Percentiles rank a stretch among this genome's conserved stretches.
Conservation (phyloP, 306 rosid genomes). For the Echinosophora koreensis region DNA sequence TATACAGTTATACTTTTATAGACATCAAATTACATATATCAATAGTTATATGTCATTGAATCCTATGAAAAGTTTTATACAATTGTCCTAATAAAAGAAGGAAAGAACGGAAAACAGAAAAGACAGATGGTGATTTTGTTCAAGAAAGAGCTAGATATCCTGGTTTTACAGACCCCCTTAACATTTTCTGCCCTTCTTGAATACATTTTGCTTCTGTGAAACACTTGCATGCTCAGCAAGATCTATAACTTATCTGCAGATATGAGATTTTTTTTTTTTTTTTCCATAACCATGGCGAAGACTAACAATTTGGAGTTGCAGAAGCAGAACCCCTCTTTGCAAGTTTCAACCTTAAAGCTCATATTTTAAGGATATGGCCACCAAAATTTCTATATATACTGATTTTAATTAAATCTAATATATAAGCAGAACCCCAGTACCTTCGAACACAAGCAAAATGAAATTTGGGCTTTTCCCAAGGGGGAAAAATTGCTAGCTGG, state of each 20-base stretch:
- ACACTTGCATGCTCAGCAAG: background rate
- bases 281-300: conserved; percentile 6
- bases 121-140: too few species aligned
- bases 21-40: background rate
- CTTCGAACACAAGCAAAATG: conserved; percentile 75
- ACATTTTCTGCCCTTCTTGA: background rate
- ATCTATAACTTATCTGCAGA: conserved; percentile 25
- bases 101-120: background rate
- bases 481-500: conserved; percentile 49
- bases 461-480: conserved; percentile 59
- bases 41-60: background rate
- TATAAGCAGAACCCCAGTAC: too few species aligned
- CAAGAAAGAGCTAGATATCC: too few species aligned
- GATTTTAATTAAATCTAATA: background rate
- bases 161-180: background rate
- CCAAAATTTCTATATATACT: background rate
- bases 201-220: background rate
- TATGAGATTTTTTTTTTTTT: too few species aligned
- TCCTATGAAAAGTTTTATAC: background rate
- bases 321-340: conserved; percentile 58
- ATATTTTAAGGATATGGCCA: background rate
- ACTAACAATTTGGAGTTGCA: conserved; percentile 28
- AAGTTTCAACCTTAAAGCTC: conserved; percentile 27
- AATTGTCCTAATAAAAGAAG: background rate
- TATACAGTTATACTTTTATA: too few species aligned